These are phyloP conservation scores for Byssoonygena ceratinophila DNA, from an alignment of 2,329 filamentous ascomycete genomes.

Conservation along the genomic window DNA sequence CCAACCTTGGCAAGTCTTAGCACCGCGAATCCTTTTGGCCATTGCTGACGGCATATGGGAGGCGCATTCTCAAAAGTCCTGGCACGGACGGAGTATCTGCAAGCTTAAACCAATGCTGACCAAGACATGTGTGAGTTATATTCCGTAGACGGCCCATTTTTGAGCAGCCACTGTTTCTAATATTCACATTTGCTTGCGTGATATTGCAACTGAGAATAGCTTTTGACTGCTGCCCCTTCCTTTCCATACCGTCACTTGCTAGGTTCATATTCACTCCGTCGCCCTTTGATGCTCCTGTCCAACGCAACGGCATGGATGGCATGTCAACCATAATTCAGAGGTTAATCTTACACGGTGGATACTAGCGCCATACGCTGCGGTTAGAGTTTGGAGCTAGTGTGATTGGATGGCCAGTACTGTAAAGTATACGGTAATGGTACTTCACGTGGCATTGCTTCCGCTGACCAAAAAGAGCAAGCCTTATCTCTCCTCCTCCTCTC, in stretches of 20 bases:
- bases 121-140: too few species aligned
- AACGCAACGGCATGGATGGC: neutral
- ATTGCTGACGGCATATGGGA: neutral
- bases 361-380: neutral
- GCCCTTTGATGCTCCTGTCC: neutral
- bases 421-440: slow-evolving; percentile 6
- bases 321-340: neutral
- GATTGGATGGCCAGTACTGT: neutral
- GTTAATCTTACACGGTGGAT: neutral
- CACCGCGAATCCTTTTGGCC: neutral
- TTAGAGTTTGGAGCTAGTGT: slow-evolving; percentile 5
- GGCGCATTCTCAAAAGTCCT: too few species aligned
- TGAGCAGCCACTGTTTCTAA: too few species aligned
- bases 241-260: too few species aligned
- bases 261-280: too few species aligned
- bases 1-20: slow-evolving; percentile 10
- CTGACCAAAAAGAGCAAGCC: slow-evolving; percentile 1
- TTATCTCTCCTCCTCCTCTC: neutral
- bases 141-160: too few species aligned
- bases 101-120: neutral
- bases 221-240: too few species aligned
- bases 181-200: too few species aligned
- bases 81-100: too few species aligned
- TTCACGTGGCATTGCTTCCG: slow-evolving; percentile 10
- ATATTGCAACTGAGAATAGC: too few species aligned